Conservation (phyloP, 2,329 filamentous ascomycete genomes). For the Tolypocladium cylindrosporum region DNA sequence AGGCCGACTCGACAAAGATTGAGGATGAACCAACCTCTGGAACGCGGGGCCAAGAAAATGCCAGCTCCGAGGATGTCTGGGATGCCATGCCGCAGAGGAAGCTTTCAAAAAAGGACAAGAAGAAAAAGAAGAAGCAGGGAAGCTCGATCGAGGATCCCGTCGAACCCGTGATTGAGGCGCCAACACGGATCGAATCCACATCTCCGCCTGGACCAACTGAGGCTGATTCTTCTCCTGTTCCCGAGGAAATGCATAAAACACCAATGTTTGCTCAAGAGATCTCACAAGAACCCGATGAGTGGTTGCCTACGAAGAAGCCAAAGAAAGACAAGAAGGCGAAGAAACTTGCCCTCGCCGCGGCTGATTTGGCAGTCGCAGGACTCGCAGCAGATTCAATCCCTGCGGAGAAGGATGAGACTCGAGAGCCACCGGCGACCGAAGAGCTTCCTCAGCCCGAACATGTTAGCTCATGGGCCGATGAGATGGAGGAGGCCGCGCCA, state of each 20-base stretch:
- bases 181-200: not conserved
- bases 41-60: not conserved
- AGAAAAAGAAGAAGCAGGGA: conserved; percentile 9
- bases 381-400: not conserved
- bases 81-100: conserved; percentile 6
- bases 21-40: not conserved
- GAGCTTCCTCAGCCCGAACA: not conserved
- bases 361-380: conserved; percentile 2
- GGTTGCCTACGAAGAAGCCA: conserved; percentile 11
- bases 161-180: not conserved
- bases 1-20: not conserved
- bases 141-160: not conserved
- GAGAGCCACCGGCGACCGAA: not conserved
- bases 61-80: not conserved
- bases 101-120: conserved; percentile 19
- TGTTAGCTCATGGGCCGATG: conserved; percentile 8
- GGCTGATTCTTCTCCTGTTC: not conserved
- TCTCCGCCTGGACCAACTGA: not conserved
- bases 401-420: not conserved
- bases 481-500: conserved; percentile 4
- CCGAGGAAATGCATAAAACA: not conserved
- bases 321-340: conserved; percentile 26
- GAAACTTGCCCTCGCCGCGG: conserved; percentile 15
- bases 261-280: conserved; percentile 1
- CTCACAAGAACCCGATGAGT: conserved; percentile 4